Percentiles rank a stretch among this genome's conserved stretches.
Conservation (phyloP, 441 rosid species). For the Corymbia calophylla region DNA sequence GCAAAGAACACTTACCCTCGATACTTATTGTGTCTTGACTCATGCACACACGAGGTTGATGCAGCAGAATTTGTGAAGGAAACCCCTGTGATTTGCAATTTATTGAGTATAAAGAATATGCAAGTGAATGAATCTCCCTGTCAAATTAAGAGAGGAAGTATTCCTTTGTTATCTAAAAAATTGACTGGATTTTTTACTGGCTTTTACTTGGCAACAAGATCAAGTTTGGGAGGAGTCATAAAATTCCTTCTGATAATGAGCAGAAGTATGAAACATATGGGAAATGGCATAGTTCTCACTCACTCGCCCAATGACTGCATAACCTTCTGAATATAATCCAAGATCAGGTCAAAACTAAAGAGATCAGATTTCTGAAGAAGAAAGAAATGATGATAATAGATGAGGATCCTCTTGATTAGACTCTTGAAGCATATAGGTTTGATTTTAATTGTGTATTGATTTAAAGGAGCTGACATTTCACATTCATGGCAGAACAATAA, state of each 20-base stretch:
- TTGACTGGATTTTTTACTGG: background rate
- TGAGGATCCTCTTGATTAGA: background rate
- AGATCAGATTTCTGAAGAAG: background rate
- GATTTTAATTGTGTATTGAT: background rate
- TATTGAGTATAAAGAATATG: background rate
- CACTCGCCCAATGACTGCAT: background rate
- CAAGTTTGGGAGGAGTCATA: background rate
- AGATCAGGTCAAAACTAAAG: background rate
- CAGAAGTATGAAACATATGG: background rate
- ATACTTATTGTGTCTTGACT: background rate
- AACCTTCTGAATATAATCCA: background rate
- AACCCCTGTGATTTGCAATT: background rate
- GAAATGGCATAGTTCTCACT: background rate
- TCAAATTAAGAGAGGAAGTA: background rate
- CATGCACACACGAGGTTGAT: background rate
- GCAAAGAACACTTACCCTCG: background rate
- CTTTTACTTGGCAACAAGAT: background rate
- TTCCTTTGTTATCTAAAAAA: background rate
- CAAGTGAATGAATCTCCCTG: background rate
- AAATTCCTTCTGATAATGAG: background rate
- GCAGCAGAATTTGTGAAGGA: background rate
- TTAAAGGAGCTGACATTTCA: background rate
- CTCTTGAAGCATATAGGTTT: background rate
- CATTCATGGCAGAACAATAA: background rate
- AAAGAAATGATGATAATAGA: background rate